Base-by-base conservation (phyloP, 805 yeast genomes). In the Lipomyces lipofer region DNA sequence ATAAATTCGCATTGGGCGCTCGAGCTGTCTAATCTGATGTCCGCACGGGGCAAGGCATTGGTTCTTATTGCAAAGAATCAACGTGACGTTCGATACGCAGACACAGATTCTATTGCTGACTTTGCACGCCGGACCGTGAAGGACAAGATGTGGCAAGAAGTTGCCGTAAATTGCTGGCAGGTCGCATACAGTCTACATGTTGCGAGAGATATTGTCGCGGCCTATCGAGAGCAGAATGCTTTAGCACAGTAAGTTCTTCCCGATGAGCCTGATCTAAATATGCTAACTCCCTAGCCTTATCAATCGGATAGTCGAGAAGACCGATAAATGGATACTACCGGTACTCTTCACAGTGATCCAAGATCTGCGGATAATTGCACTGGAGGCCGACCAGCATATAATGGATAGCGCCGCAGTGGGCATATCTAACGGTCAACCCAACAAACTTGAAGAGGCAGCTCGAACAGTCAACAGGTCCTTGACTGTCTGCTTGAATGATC, bases 401-500 rank as follows among this genome's bases (percentile, higher is more conserved):
- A 32, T 24, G 10, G 43, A 39, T 10, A n/a, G 27, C 21, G n/a
- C 22, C n/a, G 15, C 13, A 5, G 24, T n/a, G 12, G 47, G 47
- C 27, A 7, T 28, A 22, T 6, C 24, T 17, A 27, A 46, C 9
- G n/a, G n/a, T n/a, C 27, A 45, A 10, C 19, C 55, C 9, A 30
- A 42, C 48, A 59, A 58, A 27, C 65, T 78, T 36, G 86, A 83
- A 52, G 75, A 73, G 43, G 78, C 87, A 39, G 84, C 88, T 0
- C 73, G 83, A 56, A 76, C 84, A 2, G 75, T 89, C 51, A 89
- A 88, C 68, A 77, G 82, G 56, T 79, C 91, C 5, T 86, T 88
- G 71, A 87, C 85, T 54, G 66, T 86, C 3, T 87, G 95, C 58
- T 73, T 90, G 42, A 87, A 86, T 59, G 97, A 90, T 69, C 78